Evolutionary conservation across 192 early-diverging fungal genomes (phyloP).

Genomic region (Oehlia diaphana): DNA sequence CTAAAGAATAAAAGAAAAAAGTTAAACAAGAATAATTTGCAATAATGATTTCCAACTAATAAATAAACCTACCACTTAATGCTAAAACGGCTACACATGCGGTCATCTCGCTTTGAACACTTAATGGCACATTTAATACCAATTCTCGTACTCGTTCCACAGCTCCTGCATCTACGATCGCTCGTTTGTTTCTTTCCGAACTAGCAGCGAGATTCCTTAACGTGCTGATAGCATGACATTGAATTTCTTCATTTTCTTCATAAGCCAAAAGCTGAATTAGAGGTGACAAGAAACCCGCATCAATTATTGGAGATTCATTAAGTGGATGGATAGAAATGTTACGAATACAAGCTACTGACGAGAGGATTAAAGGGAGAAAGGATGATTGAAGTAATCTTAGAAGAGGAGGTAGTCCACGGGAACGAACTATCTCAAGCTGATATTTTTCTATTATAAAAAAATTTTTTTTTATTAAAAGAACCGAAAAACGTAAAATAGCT

Average conservation of each 20-base stretch:
- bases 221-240: slow-evolving; percentile 84
- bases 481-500: not conserved
- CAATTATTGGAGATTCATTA: slow-evolving; percentile 84
- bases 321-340: slow-evolving; percentile 87
- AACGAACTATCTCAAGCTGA: slow-evolving; percentile 77
- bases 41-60: not conserved
- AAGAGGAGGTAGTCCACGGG: slow-evolving; percentile 72
- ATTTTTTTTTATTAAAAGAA: not conserved
- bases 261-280: slow-evolving; percentile 63
- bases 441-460: slow-evolving; percentile 64
- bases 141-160: slow-evolving; percentile 69
- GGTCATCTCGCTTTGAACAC: slow-evolving; percentile 79
- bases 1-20: slow-evolving; percentile 29
- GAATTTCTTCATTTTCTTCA: slow-evolving; percentile 78
- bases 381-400: slow-evolving; percentile 73
- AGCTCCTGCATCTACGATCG: slow-evolving; percentile 74
- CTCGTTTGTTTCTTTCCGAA: slow-evolving; percentile 72
- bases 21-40: not conserved
- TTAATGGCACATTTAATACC: slow-evolving; percentile 53
- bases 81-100: slow-evolving; percentile 84
- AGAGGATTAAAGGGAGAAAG: slow-evolving; percentile 73
- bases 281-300: slow-evolving; percentile 72
- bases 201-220: slow-evolving; percentile 82
- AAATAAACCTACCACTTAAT: slow-evolving; percentile 49
- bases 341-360: slow-evolving; percentile 84